Conservation (phyloP, 2,329 filamentous ascomycete species). For the Chaetomium globosum region DNA sequence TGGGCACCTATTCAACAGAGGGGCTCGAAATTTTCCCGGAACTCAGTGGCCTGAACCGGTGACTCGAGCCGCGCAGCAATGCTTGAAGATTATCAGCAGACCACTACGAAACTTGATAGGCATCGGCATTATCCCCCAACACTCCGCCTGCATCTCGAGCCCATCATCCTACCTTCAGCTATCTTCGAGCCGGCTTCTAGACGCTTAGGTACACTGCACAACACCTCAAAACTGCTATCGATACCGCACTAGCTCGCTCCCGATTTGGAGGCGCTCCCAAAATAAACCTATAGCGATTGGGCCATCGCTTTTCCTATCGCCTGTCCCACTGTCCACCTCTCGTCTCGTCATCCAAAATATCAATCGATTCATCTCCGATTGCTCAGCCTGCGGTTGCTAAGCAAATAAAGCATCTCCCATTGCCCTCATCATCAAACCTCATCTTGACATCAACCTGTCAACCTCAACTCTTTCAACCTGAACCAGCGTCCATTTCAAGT, state of each 20-base stretch:
- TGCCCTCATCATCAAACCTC: background rate
- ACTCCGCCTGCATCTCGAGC: background rate
- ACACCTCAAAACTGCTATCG: no score
- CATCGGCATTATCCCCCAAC: background rate
- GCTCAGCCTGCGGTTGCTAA: no score
- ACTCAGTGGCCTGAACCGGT: background rate
- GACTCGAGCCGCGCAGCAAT: background rate
- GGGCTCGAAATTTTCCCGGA: background rate
- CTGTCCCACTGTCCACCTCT: no score
- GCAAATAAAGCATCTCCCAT: no score
- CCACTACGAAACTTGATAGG: background rate
- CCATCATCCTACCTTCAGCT: background rate
- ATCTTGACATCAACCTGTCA: background rate
- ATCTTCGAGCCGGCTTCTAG: no score
- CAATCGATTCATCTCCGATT: no score
- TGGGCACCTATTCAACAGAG: background rate
- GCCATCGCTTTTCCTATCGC: no score
- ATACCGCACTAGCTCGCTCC: no score
- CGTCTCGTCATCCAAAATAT: no score
- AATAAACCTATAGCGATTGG: no score
- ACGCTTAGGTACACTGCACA: no score
- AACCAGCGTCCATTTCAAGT: background rate
- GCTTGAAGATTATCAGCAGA: background rate
- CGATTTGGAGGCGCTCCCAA: no score
- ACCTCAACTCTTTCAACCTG: background rate